Conservation (phyloP, 192 early-diverging fungal species). For the Podochytrium sp. region DNA sequence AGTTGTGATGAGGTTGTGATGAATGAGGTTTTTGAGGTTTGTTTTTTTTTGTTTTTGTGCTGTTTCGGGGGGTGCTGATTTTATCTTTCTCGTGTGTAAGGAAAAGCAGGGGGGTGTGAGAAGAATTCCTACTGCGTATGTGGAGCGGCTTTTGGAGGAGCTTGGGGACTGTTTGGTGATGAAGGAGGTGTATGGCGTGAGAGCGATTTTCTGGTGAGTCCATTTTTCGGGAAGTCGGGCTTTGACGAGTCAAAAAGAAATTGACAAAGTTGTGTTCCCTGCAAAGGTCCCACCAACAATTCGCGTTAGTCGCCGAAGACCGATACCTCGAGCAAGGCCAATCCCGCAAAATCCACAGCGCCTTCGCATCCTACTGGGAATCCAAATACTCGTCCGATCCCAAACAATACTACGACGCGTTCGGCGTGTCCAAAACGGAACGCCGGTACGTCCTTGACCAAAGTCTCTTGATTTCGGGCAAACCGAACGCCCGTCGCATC, state of each 20-base stretch:
- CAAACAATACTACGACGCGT: conserved; percentile 26
- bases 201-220: conserved; percentile 28
- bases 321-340: conserved; percentile 34
- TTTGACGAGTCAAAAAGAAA: conserved; percentile 1
- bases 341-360: conserved; percentile 23
- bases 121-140: conserved; percentile 24
- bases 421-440: not conserved
- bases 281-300: conserved; percentile 30
- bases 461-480: conserved; percentile 29
- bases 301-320: conserved; percentile 29
- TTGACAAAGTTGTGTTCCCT: too few relatives aligned
- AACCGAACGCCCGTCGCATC: conserved; percentile 26
- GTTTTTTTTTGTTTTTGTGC: too few relatives aligned
- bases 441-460: conserved; percentile 32
- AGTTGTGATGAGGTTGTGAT: conserved; percentile 34
- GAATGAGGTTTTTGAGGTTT: conserved; percentile 38
- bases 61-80: too few relatives aligned
- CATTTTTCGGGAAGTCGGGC: not conserved
- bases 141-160: conserved; percentile 27
- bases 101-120: too few relatives aligned
- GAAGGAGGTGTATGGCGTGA: conserved; percentile 32
- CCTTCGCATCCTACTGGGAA: conserved; percentile 32
- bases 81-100: too few relatives aligned
- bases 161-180: conserved; percentile 22
- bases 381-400: conserved; percentile 29